Evolutionary conservation across 1,284 basidiomycete genomes (phyloP).

Genomic region (Cryptococcus floricola): DNA sequence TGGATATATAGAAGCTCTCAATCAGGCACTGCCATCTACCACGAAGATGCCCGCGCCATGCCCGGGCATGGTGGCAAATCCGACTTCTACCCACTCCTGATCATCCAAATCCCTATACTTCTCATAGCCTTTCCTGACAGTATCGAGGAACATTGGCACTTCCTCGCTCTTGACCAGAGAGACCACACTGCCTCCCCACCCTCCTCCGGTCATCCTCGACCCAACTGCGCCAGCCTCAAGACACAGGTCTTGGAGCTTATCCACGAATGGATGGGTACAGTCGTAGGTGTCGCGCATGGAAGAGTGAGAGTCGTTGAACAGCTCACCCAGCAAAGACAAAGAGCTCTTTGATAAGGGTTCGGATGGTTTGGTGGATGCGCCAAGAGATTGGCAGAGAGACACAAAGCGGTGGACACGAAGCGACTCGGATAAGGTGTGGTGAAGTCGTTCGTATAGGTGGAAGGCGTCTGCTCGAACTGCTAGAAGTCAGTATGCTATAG

Average conservation of each 20-base stretch:
- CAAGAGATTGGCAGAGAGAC: slow-evolving; percentile 56
- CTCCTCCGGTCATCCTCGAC: slow-evolving; percentile 57
- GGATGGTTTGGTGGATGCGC: background rate
- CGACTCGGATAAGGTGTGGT: slow-evolving; percentile 72
- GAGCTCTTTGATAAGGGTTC: background rate
- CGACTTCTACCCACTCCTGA: slow-evolving; percentile 62
- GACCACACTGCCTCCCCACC: slow-evolving; percentile 87
- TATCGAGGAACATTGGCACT: slow-evolving; percentile 64
- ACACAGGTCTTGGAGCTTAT: slow-evolving; percentile 61
- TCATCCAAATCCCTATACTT: slow-evolving; percentile 61
- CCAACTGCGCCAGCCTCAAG: slow-evolving; percentile 69
- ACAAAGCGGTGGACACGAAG: slow-evolving; percentile 73
- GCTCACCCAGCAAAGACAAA: slow-evolving; percentile 55
- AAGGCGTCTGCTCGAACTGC: slow-evolving; percentile 71
- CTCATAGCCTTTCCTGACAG: slow-evolving; percentile 59
- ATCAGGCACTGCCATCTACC: background rate
- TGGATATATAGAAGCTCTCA: background rate
- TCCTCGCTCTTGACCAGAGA: slow-evolving; percentile 68
- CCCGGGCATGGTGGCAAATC: slow-evolving; percentile 81
- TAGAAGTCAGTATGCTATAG: background rate
- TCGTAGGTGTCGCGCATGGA: slow-evolving; percentile 67
- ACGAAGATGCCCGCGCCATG: slow-evolving; percentile 60
- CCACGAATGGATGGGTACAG: slow-evolving; percentile 73
- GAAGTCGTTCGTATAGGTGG: slow-evolving; percentile 71
- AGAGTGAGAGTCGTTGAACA: slow-evolving; percentile 74